Conservation (phyloP, 1,284 basidiomycete genomes). For the Fomitopsis pinicola region DNA sequence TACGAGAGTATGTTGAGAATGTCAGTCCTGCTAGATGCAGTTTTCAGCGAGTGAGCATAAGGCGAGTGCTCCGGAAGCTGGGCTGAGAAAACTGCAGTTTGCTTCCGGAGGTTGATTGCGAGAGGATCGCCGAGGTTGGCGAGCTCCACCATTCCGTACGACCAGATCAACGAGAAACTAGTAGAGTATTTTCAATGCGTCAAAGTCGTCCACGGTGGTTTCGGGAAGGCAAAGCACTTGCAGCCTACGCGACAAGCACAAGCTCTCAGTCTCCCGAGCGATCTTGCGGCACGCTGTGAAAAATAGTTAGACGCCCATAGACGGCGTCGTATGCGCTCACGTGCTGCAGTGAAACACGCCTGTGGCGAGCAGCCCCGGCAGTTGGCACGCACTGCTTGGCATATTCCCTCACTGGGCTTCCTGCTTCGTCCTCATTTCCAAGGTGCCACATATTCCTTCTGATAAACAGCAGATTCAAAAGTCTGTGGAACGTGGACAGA, state of each 20-base stretch:
- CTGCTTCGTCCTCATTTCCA: no score
- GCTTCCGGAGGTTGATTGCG: conserved; percentile 47
- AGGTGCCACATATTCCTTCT: no score
- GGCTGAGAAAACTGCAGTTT: conserved; percentile 41
- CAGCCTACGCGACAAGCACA: background rate
- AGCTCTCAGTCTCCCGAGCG: no score
- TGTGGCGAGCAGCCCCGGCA: background rate
- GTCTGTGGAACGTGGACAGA: no score
- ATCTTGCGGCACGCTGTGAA: background rate
- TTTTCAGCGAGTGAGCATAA: conserved; percentile 31
- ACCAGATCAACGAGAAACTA: background rate
- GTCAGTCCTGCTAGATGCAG: conserved; percentile 31
- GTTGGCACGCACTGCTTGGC: no score
- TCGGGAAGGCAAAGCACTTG: background rate
- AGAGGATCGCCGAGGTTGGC: conserved; percentile 35
- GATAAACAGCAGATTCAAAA: no score
- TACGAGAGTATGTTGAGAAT: conserved; percentile 28
- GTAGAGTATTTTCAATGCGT: background rate
- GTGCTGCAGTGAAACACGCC: background rate
- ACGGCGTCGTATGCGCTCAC: background rate
- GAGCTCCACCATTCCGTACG: background rate
- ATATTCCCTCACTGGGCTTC: no score
- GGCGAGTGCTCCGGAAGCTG: conserved; percentile 34
- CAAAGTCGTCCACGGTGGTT: no score
- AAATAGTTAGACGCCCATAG: background rate